Percentiles rank a stretch among this genome's conserved stretches.
Conservation (phyloP, 163 green algal genomes). For the Trebouxia gelatinosa region DNA sequence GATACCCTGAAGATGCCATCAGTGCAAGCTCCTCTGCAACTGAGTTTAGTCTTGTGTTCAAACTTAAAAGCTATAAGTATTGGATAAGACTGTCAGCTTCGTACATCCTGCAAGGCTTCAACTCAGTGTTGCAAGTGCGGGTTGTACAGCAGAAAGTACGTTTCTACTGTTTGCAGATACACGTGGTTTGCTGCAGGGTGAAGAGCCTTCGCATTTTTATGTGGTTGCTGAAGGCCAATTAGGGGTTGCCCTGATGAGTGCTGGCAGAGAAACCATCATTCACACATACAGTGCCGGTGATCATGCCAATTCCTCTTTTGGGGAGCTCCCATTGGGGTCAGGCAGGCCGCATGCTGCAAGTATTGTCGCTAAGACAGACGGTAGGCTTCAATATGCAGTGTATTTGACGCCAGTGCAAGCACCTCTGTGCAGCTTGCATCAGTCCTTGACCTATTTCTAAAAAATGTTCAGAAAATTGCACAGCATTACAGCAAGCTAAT, state of each 20-base stretch:
- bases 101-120: too few species aligned
- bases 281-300: slow-evolving; percentile 36
- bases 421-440: too few species aligned
- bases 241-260: slow-evolving; percentile 35
- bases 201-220: slow-evolving; percentile 36
- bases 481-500: not conserved
- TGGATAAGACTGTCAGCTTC: too few species aligned
- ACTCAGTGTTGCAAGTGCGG: too few species aligned
- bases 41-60: too few species aligned
- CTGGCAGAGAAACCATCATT: slow-evolving; percentile 23
- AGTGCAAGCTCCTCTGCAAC: too few species aligned
- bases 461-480: not conserved
- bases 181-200: slow-evolving; percentile 39
- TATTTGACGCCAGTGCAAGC: too few species aligned
- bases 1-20: too few species aligned
- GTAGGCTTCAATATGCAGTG: not conserved
- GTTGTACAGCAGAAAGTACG: too few species aligned
- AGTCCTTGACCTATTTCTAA: not conserved
- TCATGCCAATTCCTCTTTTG: slow-evolving; percentile 39
- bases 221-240: slow-evolving; percentile 37
- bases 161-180: too few species aligned
- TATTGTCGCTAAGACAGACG: slow-evolving; percentile 60
- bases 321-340: slow-evolving; percentile 33
- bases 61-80: too few species aligned
- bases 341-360: slow-evolving; percentile 59